Percentiles rank a stretch among this genome's conserved stretches.
Conservation (phyloP, 2,329 filamentous ascomycete species). For the Penicillium rolfsii region DNA sequence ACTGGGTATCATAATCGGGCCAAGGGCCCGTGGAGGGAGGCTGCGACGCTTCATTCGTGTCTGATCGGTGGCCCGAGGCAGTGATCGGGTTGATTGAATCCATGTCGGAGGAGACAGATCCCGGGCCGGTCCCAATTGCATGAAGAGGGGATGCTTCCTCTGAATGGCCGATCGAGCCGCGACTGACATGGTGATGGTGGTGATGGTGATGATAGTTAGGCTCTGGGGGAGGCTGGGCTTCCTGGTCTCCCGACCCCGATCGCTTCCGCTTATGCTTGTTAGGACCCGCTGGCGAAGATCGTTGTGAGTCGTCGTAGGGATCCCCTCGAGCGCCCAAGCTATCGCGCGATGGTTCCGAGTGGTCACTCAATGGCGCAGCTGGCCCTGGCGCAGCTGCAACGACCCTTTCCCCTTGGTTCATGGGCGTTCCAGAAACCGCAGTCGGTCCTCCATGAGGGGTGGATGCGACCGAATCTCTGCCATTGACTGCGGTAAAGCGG, state of each 20-base stretch:
- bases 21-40: conserved; percentile 38
- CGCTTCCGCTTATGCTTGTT: conserved; percentile 68
- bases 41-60: conserved; percentile 37
- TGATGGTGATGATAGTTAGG: conserved; percentile 11
- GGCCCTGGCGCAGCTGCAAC: neutral
- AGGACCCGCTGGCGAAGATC: conserved; percentile 30
- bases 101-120: conserved; percentile 24
- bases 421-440: conserved; percentile 1
- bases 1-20: conserved; percentile 47
- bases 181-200: conserved; percentile 18
- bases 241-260: conserved; percentile 63
- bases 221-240: conserved; percentile 38
- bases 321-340: conserved; percentile 9
- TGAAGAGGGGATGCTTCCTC: conserved; percentile 38
- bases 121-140: conserved; percentile 23
- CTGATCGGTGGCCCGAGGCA: conserved; percentile 29
- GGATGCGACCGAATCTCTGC: conserved; percentile 34
- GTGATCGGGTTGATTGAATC: conserved; percentile 25
- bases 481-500: conserved; percentile 53
- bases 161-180: conserved; percentile 43
- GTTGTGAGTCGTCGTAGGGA: conserved; percentile 32
- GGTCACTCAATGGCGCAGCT: neutral
- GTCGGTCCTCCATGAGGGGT: conserved; percentile 14
- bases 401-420: conserved; percentile 15
- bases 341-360: conserved; percentile 4